Evolutionary conservation across 2,329 filamentous ascomycete genomes (phyloP), one percentile per base, ranked within the genome.

Genomic region (Alternaria sp.): DNA sequence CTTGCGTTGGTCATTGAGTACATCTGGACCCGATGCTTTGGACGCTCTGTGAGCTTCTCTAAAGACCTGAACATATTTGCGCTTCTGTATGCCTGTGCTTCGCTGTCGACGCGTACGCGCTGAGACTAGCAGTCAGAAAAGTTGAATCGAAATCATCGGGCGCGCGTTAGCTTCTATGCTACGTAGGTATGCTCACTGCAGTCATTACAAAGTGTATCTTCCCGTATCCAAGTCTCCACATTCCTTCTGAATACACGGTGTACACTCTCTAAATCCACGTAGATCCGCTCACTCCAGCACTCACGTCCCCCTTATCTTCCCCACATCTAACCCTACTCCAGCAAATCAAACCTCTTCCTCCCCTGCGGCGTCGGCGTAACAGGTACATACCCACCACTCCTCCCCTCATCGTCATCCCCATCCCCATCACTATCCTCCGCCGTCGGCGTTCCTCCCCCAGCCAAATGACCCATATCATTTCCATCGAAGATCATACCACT

Each of bases 401-500:
- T 21, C 13, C 4, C 26, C n/a, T n/a, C n/a, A n/a, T n/a, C n/a
- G n/a, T n/a, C n/a, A 21, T 46, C 17, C 8, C 21, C 47, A 21
- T 46, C 25, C 2, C 7, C 40, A n/a, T 47, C 57, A 11, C 15
- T 32, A 7, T 30, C 49, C 5, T 32, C 10, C 7, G 30, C 8
- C 4, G 26, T 36, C 7, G 26, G 44, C 6, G n/a, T 40, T 2
- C 25, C 26, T 3, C 30, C 10, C 3, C 28, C 17, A 26, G 40
- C 19, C n/a, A 43, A 17, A 19, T 32, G 4, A n/a, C 26, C 30
- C 47, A 54, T 54, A 0, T 10, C 1, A n/a, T 26, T 4, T 17
- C 21, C n/a, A 7, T 32, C 26, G 23, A 61, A 61, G 3, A 61
- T 55, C 59, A 61, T 61, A 9, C 59, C 52, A 28, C 59, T 61